Base-by-base conservation (phyloP, 768 basidiomycete species). In the Pulveroboletus frians region DNA sequence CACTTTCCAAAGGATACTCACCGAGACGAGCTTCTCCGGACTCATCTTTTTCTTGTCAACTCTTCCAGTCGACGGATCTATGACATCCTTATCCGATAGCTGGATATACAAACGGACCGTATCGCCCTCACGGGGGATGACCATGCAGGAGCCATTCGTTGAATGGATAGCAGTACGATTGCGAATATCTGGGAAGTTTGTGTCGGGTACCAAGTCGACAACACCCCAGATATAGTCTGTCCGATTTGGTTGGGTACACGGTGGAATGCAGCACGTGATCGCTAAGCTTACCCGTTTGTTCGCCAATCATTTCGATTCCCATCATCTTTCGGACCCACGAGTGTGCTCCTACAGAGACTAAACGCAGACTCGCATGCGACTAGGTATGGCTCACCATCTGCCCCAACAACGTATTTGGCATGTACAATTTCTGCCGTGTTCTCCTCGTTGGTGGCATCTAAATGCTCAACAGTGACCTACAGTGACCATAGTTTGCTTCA, bases 151-250 rank as follows among this genome's bases (percentile, higher is more conserved):
- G 1, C 85, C 83, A 42, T 78, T 74, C 32, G 74, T 73, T 0
- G 86, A 88, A 63, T 89, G 86, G n/a, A 89, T 77, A 0, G 70
- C 80, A 42, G 71, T 71, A 54, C 72, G 75, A 48, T 81, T 81
- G 15, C 87, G 80, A 51, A 86, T 82, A 61, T 90, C 86, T 0
- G 88, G 88, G 51, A 89, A 87, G 59, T 88, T 71, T 1, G 86
- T 88, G n/a, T 81, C 75, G 0, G 83, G 83, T 21, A 78, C 58
- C 43, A 80, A 71, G 64, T 90, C 90, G 17, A 90, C 67, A 3
- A 92, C 89, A 3, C 90, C 90, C 90, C 90, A 92, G 17, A 91
- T 74, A 49, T 78, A 84, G 46, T 90, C 83, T 68, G 72, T 75
- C 39, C 15, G n/a, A 13, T 27, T 47, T 26, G 4, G 36, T 54